Percentiles rank a stretch among this genome's conserved stretches.
These are phyloP conservation scores for Alternaria incomplexa DNA, from an alignment of 2,329 filamentous ascomycete genomes.

Conservation along the genomic window DNA sequence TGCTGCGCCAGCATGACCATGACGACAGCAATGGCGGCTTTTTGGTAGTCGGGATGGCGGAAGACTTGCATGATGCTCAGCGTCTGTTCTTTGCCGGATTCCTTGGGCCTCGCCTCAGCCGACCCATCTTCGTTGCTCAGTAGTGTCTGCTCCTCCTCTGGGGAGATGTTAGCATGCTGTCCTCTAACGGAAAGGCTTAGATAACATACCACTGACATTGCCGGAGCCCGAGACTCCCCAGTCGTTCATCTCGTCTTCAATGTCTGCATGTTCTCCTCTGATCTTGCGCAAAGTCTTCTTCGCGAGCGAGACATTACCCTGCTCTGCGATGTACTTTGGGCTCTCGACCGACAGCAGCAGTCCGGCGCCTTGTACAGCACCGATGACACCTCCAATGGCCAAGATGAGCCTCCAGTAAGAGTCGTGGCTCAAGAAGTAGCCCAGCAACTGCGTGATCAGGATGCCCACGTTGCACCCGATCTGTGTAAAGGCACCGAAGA, in stretches of 20 bases:
- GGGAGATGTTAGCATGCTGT: conserved; percentile 17
- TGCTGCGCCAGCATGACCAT: conserved; percentile 93
- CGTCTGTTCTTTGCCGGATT: conserved; percentile 41
- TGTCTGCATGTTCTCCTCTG: conserved; percentile 70
- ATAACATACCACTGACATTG: conserved; percentile 36
- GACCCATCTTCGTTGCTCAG: conserved; percentile 55
- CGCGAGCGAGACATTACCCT: conserved; percentile 67
- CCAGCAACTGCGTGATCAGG: conserved; percentile 78
- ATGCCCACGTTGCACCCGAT: conserved; percentile 94
- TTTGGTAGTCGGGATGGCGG: conserved; percentile 71
- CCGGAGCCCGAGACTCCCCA: conserved; percentile 48
- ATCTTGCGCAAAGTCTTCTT: conserved; percentile 75
- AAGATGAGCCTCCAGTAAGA: conserved; percentile 85
- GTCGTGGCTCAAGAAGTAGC: conserved; percentile 83
- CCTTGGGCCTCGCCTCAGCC: conserved; percentile 26
- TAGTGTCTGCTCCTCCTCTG: conserved; percentile 74
- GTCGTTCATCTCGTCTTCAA: conserved; percentile 72
- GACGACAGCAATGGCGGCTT: conserved; percentile 88
- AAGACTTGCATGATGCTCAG: conserved; percentile 63
- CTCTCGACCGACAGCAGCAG: conserved; percentile 80
- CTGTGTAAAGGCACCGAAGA: conserved; percentile 86
- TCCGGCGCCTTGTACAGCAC: conserved; percentile 69
- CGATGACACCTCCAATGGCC: conserved; percentile 73
- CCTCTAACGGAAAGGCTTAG: too few relatives aligned
- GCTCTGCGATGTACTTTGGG: conserved; percentile 80